A percentile compares a stretch with the other conserved stretches of the same genome.
These are phyloP conservation scores for Coemansia erecta DNA, from an alignment of 192 early-diverging fungal species.

Conservation along the genomic window DNA sequence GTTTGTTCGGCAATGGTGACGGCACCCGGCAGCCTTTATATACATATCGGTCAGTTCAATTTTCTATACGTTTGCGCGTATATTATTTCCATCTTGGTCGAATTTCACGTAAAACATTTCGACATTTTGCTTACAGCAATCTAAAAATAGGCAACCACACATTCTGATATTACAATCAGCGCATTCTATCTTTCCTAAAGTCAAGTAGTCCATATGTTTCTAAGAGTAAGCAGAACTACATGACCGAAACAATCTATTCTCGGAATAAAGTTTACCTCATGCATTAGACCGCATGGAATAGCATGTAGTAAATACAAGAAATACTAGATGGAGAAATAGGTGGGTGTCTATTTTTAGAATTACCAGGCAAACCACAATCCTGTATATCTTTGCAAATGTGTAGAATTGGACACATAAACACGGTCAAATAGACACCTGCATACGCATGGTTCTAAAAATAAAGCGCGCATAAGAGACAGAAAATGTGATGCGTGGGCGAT, in stretches of 20 bases:
- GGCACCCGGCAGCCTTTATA: not conserved
- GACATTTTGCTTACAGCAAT: not conserved
- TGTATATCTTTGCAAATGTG: too few relatives aligned
- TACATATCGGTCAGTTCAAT: not conserved
- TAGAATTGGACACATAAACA: not conserved
- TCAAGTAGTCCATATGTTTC: too few relatives aligned
- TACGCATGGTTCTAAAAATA: not conserved
- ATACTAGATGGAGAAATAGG: not conserved
- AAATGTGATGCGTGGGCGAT: too few relatives aligned
- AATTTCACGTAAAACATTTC: not conserved
- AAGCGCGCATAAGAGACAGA: too few relatives aligned
- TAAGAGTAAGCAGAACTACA: too few relatives aligned
- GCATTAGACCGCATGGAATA: not conserved
- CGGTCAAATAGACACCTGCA: not conserved
- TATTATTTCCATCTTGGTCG: not conserved
- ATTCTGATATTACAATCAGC: too few relatives aligned
- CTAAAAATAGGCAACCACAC: conserved; percentile 1
- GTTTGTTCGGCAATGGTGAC: not conserved
- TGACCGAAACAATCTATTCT: not conserved
- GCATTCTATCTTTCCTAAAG: too few relatives aligned
- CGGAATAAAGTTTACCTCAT: not conserved
- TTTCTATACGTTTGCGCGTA: not conserved
- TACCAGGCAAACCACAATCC: not conserved
- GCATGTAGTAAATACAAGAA: not conserved
- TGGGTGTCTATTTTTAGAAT: conserved; percentile 1